Percentiles rank a stretch among this genome's conserved stretches.
phyloP scores from a whole-genome alignment of 192 early-diverging fungal species.

The Pecoramyces ruminantium region DNA sequence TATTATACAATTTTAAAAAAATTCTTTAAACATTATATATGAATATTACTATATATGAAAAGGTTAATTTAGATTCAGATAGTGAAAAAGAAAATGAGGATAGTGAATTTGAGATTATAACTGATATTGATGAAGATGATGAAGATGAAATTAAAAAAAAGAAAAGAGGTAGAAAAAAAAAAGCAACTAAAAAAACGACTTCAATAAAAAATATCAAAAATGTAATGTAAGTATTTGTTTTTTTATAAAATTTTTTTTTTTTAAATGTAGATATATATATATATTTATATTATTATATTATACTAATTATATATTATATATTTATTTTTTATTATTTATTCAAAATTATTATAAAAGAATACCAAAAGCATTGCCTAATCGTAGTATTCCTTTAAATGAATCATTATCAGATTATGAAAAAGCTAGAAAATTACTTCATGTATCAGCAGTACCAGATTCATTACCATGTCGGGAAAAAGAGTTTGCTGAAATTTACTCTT shows the following conservation, averaged over 20 bases:
- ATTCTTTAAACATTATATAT: no score
- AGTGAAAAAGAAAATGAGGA: background rate
- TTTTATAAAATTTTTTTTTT: no score
- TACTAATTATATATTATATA: no score
- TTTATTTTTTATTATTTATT: no score
- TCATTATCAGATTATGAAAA: conserved; percentile 8
- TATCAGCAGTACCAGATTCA: conserved; percentile 70
- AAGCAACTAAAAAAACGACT: background rate
- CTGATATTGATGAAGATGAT: background rate
- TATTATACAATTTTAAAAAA: no score
- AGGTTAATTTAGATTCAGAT: background rate
- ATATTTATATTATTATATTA: no score
- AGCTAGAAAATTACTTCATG: conserved; percentile 66
- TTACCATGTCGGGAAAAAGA: conserved; percentile 91
- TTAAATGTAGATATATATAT: no score
- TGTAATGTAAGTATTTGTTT: background rate
- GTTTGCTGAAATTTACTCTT: conserved; percentile 60
- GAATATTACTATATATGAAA: background rate
- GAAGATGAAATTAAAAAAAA: background rate
- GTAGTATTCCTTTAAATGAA: background rate
- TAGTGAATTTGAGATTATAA: background rate
- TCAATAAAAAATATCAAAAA: background rate
- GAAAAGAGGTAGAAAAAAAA: background rate
- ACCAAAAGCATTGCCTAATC: background rate
- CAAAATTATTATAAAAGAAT: no score